Base-by-base conservation (phyloP, 2,329 filamentous ascomycete genomes). In the Arachnopeziza araneosa region DNA sequence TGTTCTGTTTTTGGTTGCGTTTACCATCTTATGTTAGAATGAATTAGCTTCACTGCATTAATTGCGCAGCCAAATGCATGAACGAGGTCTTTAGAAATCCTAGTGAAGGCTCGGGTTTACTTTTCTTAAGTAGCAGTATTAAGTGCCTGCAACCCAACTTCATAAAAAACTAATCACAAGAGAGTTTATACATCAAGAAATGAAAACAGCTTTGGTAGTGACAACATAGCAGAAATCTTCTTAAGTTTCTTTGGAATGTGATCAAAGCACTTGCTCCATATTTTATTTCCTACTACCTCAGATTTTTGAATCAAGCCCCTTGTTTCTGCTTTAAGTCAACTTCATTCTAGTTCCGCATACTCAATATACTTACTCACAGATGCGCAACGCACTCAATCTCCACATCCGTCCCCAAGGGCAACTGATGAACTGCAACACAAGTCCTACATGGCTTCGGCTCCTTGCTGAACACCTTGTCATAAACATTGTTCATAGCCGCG, bases 401-500 rank as follows among this genome's bases (percentile, higher is more conserved):
- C 1, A 82, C 78, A 71, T 81, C 79, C 7, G 78, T 79, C 2
- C 77, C 77, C 62, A 78, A 49, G 1, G 80, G 79, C 51, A 83
- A 70, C 52, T 79, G 76, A 69, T 80, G 77, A 50, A 80, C 80
- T 8, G 79, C 78, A 55, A 83, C 79, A 66, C 80, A 82, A 26
- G 75, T 78, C 65, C 74, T 68, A 61, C 80, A 79, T 12, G 80
- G 80, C 71, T 79, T 80, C 1, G 75, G 75, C 19, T 76, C 71
- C 59, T 73, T 70, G 10, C 64, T 70, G 60, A 83, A 81, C 60
- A 80, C 77, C 67, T 80, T 76, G 50, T 77, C 74, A 60, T 83
- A 85, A 1, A 76, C 80, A 60, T 80, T 78, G 64, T 85, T 85
- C 75, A 86, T 80, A 23, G 76, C 75, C 0, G 76, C 79, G 69